Evolutionary conservation across 1,284 basidiomycete genomes (phyloP).

Genomic region (Megacollybia platyphylla): DNA sequence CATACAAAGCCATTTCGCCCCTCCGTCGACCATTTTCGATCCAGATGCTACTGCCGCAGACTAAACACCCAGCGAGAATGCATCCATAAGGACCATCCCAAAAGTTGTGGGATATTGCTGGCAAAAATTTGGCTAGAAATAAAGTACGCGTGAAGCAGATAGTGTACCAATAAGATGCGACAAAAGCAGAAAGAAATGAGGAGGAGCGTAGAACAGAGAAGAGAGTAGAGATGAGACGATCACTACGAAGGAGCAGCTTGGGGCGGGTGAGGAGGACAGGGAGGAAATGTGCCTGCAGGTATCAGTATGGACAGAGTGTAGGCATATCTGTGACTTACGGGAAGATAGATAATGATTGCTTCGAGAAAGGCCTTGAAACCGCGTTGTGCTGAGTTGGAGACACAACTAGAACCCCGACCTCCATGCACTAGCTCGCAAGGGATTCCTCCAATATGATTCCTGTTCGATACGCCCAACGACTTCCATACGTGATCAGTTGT

Average conservation of each 20-base stretch:
- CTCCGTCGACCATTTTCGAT: conserved; percentile 56
- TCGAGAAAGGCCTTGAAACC: conserved; percentile 43
- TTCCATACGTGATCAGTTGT: conserved; percentile 40
- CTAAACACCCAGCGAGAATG: conserved; percentile 50
- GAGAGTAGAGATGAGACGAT: conserved; percentile 25
- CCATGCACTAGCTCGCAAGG: conserved; percentile 67
- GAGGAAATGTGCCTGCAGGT: conserved; percentile 48
- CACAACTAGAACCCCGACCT: conserved; percentile 41
- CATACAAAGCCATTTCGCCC: conserved; percentile 69
- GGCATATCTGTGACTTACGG: conserved; percentile 28
- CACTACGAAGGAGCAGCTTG: conserved; percentile 29
- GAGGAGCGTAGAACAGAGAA: conserved; percentile 49
- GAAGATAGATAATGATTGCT: conserved; percentile 53
- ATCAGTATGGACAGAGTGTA: conserved; percentile 3
- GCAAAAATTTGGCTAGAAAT: conserved; percentile 46
- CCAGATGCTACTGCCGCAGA: conserved; percentile 67
- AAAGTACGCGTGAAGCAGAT: conserved; percentile 59
- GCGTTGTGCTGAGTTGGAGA: conserved; percentile 40
- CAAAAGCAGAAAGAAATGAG: conserved; percentile 57
- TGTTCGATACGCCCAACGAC: conserved; percentile 31
- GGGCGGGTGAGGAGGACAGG: conserved; percentile 52
- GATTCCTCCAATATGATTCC: conserved; percentile 47
- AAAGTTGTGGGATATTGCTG: conserved; percentile 56
- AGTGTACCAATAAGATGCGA: conserved; percentile 54
- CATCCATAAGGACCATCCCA: conserved; percentile 67